Evolutionary conservation across 2,329 filamentous ascomycete genomes (phyloP), one percentile per base, ranked within the genome.

Genomic region (Trichoderma sp.): DNA sequence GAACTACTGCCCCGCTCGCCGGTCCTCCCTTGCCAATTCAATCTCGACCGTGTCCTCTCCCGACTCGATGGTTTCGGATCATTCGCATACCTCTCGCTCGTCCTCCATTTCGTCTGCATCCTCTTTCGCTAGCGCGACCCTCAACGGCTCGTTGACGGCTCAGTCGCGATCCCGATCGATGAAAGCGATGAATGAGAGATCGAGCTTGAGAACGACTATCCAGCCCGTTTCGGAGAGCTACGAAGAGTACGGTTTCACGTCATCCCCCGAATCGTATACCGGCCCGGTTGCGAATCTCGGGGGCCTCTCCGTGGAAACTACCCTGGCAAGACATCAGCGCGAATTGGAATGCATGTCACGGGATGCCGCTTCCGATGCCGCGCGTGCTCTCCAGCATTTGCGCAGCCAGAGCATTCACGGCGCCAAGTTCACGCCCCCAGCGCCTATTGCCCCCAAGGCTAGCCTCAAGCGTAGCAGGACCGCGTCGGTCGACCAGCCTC

Each of bases 1-100:
- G 70, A 78, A 77, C 69, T 82, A 82, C 70, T 73, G 70, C 57
- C 78, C 79, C 2, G 76, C 79, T 44, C 86, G 86, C 67, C 85
- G 86, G 67, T 87, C 86, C 15, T 88, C 86, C 17, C 82, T 88
- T 67, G 86, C 85, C 73, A 87, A 83, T 72, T 87, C 86, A 19
- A 78, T 86, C 70, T 89, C 86, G 28, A 85, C 84, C 34, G 82
- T 83, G 41, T 89, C 87, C 66, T 89, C 87, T 30, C 87, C 87
- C 68, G 86, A 89, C 72, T 89, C 87, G 63, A 88, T 89, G 86
- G 77, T 89, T 52, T 88, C 87, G 66, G 87, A 89, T 72, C 79
- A 80, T 65, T 88, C 83, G 66, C 82, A 82, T 67, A 81, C 85
- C 68, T 88, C 86, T 69, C 85, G 85, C 74, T 87, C 85, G 60